Conservation (phyloP, 805 yeast species). For the Teunomyces lycoperdinae region DNA sequence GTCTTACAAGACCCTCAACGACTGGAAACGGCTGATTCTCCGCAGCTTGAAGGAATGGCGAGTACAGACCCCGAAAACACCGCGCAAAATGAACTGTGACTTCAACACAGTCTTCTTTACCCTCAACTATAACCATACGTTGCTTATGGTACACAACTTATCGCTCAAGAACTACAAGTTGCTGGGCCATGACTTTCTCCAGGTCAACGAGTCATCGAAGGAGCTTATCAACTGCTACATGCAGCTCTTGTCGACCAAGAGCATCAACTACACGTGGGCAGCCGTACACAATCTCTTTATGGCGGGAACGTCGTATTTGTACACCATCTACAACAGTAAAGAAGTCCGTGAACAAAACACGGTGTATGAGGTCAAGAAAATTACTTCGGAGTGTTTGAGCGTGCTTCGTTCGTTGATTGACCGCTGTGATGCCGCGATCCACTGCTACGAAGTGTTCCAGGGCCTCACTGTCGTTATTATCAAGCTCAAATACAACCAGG, state of each 20-base stretch:
- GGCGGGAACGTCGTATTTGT: slow-evolving; percentile 84
- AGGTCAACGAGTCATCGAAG: slow-evolving; percentile 61
- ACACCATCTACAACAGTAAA: slow-evolving; percentile 69
- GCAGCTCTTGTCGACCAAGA: slow-evolving; percentile 51
- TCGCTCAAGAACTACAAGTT: slow-evolving; percentile 66
- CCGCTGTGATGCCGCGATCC: slow-evolving; percentile 74
- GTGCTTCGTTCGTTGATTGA: slow-evolving; percentile 62
- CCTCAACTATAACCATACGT: slow-evolving; percentile 74
- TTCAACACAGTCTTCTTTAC: slow-evolving; percentile 69
- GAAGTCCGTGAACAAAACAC: slow-evolving; percentile 46
- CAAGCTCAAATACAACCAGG: slow-evolving; percentile 49
- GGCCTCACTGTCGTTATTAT: slow-evolving; percentile 70
- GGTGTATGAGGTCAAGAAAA: slow-evolving; percentile 41
- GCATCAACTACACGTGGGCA: slow-evolving; percentile 87
- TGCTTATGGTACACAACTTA: slow-evolving; percentile 70
- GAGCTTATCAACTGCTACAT: slow-evolving; percentile 64
- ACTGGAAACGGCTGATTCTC: slow-evolving; percentile 62
- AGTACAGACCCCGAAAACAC: slow-evolving; percentile 50
- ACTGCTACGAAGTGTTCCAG: slow-evolving; percentile 70
- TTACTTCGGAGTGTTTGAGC: slow-evolving; percentile 54
- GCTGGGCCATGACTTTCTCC: slow-evolving; percentile 49
- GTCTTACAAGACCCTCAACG: slow-evolving; percentile 46
- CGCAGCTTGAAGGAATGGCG: slow-evolving; percentile 63
- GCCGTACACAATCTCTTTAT: slow-evolving; percentile 85
- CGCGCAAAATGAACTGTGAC: slow-evolving; percentile 64